Conservation (phyloP, 441 rosid species). For the Erodium moschatum region DNA sequence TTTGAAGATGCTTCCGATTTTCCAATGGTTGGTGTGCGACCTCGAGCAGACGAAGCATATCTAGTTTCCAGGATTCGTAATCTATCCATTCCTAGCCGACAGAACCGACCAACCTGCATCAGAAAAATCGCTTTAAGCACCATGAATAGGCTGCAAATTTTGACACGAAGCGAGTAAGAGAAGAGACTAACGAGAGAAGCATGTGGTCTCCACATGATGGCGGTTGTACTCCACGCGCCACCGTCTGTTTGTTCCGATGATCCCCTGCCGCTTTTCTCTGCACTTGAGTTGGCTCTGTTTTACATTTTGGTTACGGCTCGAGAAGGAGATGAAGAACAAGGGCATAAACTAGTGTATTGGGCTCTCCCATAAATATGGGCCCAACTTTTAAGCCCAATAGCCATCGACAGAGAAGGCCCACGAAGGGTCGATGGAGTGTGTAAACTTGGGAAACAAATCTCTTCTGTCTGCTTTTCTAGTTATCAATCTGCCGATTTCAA, state of each 20-base stretch:
- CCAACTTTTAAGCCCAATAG: not conserved
- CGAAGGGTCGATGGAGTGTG: constrained; percentile 1
- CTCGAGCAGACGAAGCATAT: not conserved
- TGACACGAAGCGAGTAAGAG: not conserved
- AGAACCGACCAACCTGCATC: constrained; percentile 5
- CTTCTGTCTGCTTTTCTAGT: not conserved
- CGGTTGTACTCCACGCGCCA: not conserved
- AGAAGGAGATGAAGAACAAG: not conserved
- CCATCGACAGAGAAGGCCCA: not conserved
- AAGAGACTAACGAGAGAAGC: constrained; percentile 4
- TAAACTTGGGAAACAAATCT: not conserved
- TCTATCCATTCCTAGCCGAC: constrained; percentile 5
- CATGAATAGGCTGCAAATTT: not conserved
- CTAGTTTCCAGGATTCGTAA: not conserved
- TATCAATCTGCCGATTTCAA: not conserved
- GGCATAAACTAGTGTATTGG: too few species aligned
- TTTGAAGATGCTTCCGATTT: not conserved
- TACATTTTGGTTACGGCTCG: not conserved
- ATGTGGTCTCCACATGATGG: constrained; percentile 3
- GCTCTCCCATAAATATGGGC: not conserved
- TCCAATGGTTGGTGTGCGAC: not conserved
- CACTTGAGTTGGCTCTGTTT: too few species aligned
- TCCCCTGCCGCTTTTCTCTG: not conserved
- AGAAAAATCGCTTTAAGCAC: not conserved
- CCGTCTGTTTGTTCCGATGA: not conserved